Base-by-base conservation (phyloP, 768 basidiomycete genomes). In the Xerocomellus dryophilus region DNA sequence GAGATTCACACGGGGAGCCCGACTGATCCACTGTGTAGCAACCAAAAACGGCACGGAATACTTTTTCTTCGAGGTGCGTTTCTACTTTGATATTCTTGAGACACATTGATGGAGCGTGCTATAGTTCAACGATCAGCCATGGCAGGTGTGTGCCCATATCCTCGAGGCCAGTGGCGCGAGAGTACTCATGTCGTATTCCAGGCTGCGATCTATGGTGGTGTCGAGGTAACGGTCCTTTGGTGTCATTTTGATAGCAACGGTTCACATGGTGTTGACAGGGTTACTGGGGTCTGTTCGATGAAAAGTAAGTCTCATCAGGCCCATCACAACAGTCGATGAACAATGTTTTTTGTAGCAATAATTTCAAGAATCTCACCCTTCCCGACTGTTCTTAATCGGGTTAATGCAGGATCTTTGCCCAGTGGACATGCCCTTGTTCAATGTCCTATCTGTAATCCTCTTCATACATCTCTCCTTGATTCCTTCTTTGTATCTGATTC, bases 41-140 rank as follows among this genome's bases (percentile, higher is more conserved):
- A 97, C 93, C 67, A 56, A 68, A 17, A 93, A 93, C 57, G 81
- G 81, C 12, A 93, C 90, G 1, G 76, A 81, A 15, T 96, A 96
- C 73, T 97, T 93, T 80, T 95, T 82, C 76, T 92, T 93, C 55
- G 89, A 89, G 77, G 81, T 82, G 17, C 7, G 69, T 58, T 46
- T 45, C 21, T n/a, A 32, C 48, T 39, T 36, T 27, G 18, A 29
- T 34, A 20, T 20, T 54, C 48, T 59, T 25, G 4, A 27, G 43
- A 18, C 41, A 56, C 39, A 4, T 31, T n/a, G 18, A 3, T 36
- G 56, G 50, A 58, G 21, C 10, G 18, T 52, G 14, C 4, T 25
- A 20, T 47, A 90, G 79, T 84, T 76, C 66, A 83, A 81, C 56
- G 92, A 95, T 64, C 89, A 93, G 69, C 71, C 75, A 31, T 94